Base-by-base conservation (phyloP, 1,284 basidiomycete genomes). In the Mycosarcoma mackinlayi region DNA sequence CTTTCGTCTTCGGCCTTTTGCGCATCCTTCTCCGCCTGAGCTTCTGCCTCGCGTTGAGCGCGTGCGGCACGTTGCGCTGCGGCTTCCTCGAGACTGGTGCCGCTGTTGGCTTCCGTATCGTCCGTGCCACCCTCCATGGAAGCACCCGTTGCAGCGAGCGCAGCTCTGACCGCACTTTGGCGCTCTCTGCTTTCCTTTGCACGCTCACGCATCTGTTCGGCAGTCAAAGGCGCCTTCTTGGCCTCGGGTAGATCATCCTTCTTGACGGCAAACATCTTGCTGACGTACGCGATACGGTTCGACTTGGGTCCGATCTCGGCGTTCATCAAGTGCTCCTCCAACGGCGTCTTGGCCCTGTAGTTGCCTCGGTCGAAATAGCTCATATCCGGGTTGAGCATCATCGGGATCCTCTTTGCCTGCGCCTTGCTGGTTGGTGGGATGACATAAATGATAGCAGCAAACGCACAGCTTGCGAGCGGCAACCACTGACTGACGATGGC, bases 211-310 rank as follows among this genome's bases (percentile, higher is more conserved):
- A 96, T 91, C 82, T 96, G 92, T 31, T 96, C 93, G 0, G 92
- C 92, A 0, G 91, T 92, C 53, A 93, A 80, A 34, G 78, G 76
- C 23, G 73, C 73, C 31, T 72, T 71, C 52, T 76, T 73, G n/a
- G 72, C 64, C 91, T 94, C 90, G 0, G 95, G 95, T 28, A 98
- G 84, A 45, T 95, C 92, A 52, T 88, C 88, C 18, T 84, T 85
- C 21, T 88, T 85, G 1, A 98, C 90, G 0, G 94, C 94, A 83
- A 98, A 98, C 95, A 98, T 98, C 83, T 98, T 98, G 86, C 92
- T 96, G 52, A 98, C 91, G 82, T 95, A 96, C 4, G 86, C 86
- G 3, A 87, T 77, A 8, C 67, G 50, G n/a, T 61, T 56, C 7
- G 75, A 67, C 34, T 73, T 75, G 14, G 58, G 51, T 7, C 70